These are phyloP conservation scores for Spinacia oleracea DNA, from an alignment of 179 eudicot genomes.

Conservation along the genomic window DNA sequence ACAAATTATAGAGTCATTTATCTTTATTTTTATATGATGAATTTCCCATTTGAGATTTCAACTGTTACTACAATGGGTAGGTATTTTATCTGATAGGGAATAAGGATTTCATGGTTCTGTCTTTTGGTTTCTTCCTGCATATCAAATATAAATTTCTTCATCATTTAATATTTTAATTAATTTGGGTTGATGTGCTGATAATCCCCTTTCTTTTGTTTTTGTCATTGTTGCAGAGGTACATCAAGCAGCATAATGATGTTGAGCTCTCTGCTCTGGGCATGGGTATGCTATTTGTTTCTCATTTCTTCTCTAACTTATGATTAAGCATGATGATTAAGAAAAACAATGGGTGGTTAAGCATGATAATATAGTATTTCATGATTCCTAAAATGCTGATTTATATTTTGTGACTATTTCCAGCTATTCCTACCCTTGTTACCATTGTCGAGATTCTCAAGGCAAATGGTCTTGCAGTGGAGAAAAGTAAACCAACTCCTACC, in stretches of 20 bases:
- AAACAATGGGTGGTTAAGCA: no score
- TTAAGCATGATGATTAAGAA: no score
- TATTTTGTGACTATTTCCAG: slow-evolving; percentile 28
- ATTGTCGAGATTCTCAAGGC: slow-evolving; percentile 78
- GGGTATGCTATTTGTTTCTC: slow-evolving; percentile 29
- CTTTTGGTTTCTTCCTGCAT: no score
- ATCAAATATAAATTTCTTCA: no score
- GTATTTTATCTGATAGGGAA: no score
- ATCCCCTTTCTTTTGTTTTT: neutral
- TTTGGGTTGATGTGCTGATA: neutral
- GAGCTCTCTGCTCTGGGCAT: slow-evolving; percentile 54
- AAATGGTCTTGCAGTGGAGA: slow-evolving; percentile 82
- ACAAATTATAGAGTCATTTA: no score
- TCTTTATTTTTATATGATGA: no score
- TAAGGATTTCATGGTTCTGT: no score
- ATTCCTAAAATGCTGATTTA: neutral
- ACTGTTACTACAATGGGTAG: no score
- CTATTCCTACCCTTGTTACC: slow-evolving; percentile 77
- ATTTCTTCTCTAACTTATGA: neutral
- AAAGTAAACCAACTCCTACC: slow-evolving; percentile 48
- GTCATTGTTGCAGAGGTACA: slow-evolving; percentile 41
- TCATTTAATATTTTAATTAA: no score
- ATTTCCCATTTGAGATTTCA: no score
- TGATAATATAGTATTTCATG: no score
- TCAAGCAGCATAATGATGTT: slow-evolving; percentile 46